Conservation (phyloP, 2,329 filamentous ascomycete genomes). For the Lasiodiplodia citricola region DNA sequence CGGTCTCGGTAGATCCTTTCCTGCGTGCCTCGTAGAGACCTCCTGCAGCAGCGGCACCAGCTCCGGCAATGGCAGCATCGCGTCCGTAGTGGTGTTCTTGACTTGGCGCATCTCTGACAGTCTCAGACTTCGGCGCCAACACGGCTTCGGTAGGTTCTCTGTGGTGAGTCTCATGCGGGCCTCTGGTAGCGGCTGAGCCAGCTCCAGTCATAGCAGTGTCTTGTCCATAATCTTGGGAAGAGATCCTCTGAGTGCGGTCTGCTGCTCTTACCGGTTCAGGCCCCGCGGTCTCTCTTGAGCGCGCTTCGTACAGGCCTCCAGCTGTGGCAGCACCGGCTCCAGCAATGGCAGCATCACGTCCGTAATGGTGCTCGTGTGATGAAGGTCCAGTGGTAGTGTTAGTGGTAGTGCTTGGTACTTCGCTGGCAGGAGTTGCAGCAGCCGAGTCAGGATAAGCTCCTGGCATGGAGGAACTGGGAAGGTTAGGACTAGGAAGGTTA, state of each 20-base stretch:
- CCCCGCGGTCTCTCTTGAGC: neutral
- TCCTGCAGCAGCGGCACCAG: conserved; percentile 34
- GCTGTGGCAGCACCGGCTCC: conserved; percentile 34
- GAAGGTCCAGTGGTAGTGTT: neutral
- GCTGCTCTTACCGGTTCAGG: neutral
- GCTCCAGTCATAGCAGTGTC: neutral
- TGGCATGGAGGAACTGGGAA: conserved; percentile 30
- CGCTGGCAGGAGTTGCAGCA: conserved; percentile 26
- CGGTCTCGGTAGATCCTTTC: neutral
- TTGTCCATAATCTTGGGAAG: neutral
- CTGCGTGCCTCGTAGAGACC: conserved; percentile 28
- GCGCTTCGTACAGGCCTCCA: conserved; percentile 29
- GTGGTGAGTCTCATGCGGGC: neutral
- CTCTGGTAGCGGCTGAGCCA: neutral
- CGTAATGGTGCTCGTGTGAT: conserved; percentile 32
- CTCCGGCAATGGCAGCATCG: conserved; percentile 36
- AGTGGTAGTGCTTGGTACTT: neutral
- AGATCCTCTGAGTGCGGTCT: neutral
- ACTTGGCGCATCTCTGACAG: neutral
- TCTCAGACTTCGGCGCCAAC: neutral
- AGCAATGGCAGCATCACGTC: conserved; percentile 36
- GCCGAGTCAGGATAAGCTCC: conserved; percentile 41
- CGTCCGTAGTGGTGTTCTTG: conserved; percentile 35
- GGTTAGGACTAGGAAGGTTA: conserved; percentile 29
- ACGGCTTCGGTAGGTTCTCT: neutral